Percentiles rank a stretch among this genome's conserved stretches.
phyloP scores from a whole-genome alignment of 208 protist species.

The Trypanosoma lewisi region DNA sequence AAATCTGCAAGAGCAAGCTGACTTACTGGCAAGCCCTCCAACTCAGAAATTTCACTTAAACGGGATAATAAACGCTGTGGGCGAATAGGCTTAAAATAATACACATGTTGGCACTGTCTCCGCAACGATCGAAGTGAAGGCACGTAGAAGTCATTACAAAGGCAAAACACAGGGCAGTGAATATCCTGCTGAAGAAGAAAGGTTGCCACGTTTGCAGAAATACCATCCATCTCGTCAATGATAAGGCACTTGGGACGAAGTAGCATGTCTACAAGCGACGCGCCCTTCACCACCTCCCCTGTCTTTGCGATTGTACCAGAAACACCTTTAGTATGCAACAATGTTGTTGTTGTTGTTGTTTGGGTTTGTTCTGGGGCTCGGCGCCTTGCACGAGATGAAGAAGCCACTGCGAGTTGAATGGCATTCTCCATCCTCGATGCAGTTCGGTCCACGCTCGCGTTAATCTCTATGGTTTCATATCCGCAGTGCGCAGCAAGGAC shows the following conservation, averaged over 20 bases:
- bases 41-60: conserved; percentile 49
- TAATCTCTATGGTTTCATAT: conserved; percentile 94
- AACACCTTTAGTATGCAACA: too few relatives aligned
- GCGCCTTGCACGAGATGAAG: conserved; percentile 21
- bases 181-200: conserved; percentile 59
- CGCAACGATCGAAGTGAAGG: conserved; percentile 67
- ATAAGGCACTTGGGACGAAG: conserved; percentile 80
- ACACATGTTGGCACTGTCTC: conserved; percentile 48
- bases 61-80: conserved; percentile 65
- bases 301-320: neutral
- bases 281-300: conserved; percentile 1
- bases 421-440: conserved; percentile 57
- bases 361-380: too few relatives aligned
- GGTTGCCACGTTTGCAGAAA: conserved; percentile 60
- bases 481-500: conserved; percentile 92
- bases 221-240: conserved; percentile 91
- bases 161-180: conserved; percentile 79
- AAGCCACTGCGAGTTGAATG: conserved; percentile 63
- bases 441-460: conserved; percentile 92
- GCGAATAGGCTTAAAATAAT: conserved; percentile 60
- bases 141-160: conserved; percentile 86
- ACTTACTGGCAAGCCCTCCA: conserved; percentile 34
- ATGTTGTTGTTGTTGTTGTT: too few relatives aligned
- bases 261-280: conserved; percentile 53
- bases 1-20: conserved; percentile 58